Base-by-base conservation (phyloP, 2,329 filamentous ascomycete genomes). In the Aspergillus neoniger region DNA sequence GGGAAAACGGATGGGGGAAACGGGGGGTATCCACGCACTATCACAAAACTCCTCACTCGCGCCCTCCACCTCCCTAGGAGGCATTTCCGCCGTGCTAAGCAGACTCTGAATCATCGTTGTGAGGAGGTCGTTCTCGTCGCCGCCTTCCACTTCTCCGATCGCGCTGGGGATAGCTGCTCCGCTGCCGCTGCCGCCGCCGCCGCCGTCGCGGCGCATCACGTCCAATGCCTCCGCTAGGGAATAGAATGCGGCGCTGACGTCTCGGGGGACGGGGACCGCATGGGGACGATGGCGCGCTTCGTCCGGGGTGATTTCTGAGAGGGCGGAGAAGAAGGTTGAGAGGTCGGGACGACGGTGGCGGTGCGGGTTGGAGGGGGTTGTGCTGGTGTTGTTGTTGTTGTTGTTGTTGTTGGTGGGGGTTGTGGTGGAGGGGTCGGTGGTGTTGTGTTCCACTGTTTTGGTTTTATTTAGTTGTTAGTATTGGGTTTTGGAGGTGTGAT, bases 301-400 rank as follows among this genome's bases (percentile, higher is more conserved):
- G 6, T 79, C 74, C 25, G 77, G 83, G 8, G 83, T 85, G 59
- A 86, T 82, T 67, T 87, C 83, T 61, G 77, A 76, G 53, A 88
- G 83, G 48, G 84, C 83, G 59, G 82, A 81, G 77, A 88, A 88
- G 79, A 89, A 88, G 67, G 85, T 86, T 43, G 83, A 86, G 43
- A 88, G 82, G 72, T 89, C 86, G 28, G 86, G 86, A 55, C 86
- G 83, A 64, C 85, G 85, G 57, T 77, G 76, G 36, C 75, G 74
- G 17, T 43, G 39, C 21, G 21, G 21, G 21, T 23, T 23, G 21
- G 21, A 23, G 76, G 25, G 25, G 25, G 25, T 28, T 28, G 25
- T 28, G 28, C 28, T 30, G 28, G 75, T 63, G 58, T 51, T 36
- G 67, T 59, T 54, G 58, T 48, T 52, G 41, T 19, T 21, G n/a